phyloP scores from a whole-genome alignment of 2,329 filamentous ascomycete genomes.

The Pseudogymnoascus sp. region DNA sequence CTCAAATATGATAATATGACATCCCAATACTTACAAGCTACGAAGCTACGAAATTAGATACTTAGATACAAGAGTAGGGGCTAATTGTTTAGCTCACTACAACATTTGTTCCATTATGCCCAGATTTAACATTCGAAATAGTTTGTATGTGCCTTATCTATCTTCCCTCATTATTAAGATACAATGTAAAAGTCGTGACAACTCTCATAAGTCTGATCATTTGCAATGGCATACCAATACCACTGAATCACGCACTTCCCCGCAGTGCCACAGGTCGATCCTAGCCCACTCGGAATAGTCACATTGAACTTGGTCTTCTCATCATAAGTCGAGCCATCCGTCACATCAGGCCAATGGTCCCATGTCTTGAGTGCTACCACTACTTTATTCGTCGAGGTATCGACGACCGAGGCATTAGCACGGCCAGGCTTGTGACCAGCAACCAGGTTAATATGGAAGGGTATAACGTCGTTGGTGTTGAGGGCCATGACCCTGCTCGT shows the following conservation, averaged over 20 bases:
- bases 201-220: not conserved
- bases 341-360: constrained; percentile 15
- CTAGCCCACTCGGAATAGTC: not conserved
- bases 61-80: not conserved
- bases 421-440: constrained; percentile 22
- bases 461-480: constrained; percentile 34
- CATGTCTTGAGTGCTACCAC: not conserved
- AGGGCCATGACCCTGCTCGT: constrained; percentile 38
- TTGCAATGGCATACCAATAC: constrained; percentile 2
- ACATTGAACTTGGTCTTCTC: not conserved
- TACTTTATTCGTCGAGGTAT: not conserved
- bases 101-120: not conserved
- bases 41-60: not conserved
- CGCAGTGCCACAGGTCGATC: constrained; percentile 18
- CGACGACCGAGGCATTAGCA: not conserved
- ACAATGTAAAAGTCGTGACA: constrained; percentile 13
- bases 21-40: not conserved
- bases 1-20: not conserved
- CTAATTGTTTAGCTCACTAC: not conserved
- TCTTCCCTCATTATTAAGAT: not conserved
- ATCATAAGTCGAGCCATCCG: not conserved
- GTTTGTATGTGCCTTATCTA: not conserved
- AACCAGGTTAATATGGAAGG: constrained; percentile 34
- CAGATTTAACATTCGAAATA: not conserved
- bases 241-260: constrained; percentile 22